Percentiles rank a stretch among this genome's conserved stretches.
Conservation (phyloP, 2,329 filamentous ascomycete species). For the Penicillium palitans region DNA sequence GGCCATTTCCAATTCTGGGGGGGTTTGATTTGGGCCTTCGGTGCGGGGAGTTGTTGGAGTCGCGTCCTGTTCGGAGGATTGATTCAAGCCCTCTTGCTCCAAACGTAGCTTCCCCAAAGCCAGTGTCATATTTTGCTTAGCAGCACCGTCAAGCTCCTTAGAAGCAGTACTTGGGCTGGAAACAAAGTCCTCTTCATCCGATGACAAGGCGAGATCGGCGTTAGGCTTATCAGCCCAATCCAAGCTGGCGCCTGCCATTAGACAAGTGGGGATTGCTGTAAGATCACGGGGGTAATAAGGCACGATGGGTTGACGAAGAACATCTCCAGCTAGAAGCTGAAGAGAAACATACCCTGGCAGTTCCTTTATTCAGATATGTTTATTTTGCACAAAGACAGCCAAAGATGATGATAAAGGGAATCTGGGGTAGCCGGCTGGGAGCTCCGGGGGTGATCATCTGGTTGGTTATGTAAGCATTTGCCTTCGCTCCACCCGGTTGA, state of each 20-base stretch:
- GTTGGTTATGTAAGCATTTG: neutral
- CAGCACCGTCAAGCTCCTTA: constrained; percentile 13
- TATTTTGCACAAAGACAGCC: neutral
- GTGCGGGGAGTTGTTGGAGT: constrained; percentile 15
- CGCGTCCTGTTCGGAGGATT: constrained; percentile 10
- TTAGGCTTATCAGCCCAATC: constrained; percentile 26
- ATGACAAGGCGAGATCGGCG: constrained; percentile 27
- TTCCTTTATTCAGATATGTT: neutral
- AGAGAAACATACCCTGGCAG: neutral
- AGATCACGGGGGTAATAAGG: neutral
- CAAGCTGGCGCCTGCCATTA: constrained; percentile 31
- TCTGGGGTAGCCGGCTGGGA: constrained; percentile 6
- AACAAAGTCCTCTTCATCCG: constrained; percentile 34
- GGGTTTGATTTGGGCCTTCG: constrained; percentile 2
- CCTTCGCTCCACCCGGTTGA: no score
- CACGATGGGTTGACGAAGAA: neutral
- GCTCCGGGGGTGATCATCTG: neutral
- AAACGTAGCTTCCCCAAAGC: constrained; percentile 14
- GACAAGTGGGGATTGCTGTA: constrained; percentile 4
- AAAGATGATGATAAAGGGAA: neutral
- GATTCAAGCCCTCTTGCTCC: constrained; percentile 11
- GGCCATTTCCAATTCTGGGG: neutral
- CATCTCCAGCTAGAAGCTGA: constrained; percentile 7
- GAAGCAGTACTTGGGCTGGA: constrained; percentile 31
- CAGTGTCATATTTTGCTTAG: constrained; percentile 10